These are phyloP conservation scores for Colletotrichum sp. DNA, from an alignment of 2,329 filamentous ascomycete genomes.

Conservation along the genomic window DNA sequence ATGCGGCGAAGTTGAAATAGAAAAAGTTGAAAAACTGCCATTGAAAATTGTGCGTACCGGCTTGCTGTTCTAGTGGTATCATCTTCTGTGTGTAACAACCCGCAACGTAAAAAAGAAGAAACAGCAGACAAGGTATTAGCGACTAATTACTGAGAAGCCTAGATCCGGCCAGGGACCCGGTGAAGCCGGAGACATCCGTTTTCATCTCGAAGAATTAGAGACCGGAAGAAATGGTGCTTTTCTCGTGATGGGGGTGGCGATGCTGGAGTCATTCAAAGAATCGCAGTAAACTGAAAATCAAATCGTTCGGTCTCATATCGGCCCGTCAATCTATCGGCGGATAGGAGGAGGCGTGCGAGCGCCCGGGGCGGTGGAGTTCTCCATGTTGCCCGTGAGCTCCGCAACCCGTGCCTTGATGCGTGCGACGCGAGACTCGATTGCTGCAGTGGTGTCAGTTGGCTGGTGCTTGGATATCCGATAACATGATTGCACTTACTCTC, in stretches of 20 bases:
- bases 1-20: background rate
- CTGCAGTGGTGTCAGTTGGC: slow-evolving; percentile 44
- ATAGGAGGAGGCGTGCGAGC: slow-evolving; percentile 8
- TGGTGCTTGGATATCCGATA: background rate
- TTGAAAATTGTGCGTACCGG: slow-evolving; percentile 13
- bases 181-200: background rate
- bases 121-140: slow-evolving; percentile 14
- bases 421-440: slow-evolving; percentile 94
- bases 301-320: background rate
- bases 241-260: background rate
- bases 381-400: slow-evolving; percentile 87
- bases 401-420: slow-evolving; percentile 98
- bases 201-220: background rate
- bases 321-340: slow-evolving; percentile 10
- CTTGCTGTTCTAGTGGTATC: slow-evolving; percentile 26
- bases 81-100: slow-evolving; percentile 21
- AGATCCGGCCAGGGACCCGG: slow-evolving; percentile 3
- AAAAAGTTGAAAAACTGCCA: background rate
- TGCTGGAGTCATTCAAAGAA: background rate
- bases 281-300: background rate
- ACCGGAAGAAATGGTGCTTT: background rate
- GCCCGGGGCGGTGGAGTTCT: slow-evolving; percentile 50
- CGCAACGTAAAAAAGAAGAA: slow-evolving; percentile 12
- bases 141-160: background rate
- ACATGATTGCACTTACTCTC: slow-evolving; percentile 71